phyloP scores from a whole-genome alignment of 2,329 filamentous ascomycete genomes.

The Penicillium sp. region DNA sequence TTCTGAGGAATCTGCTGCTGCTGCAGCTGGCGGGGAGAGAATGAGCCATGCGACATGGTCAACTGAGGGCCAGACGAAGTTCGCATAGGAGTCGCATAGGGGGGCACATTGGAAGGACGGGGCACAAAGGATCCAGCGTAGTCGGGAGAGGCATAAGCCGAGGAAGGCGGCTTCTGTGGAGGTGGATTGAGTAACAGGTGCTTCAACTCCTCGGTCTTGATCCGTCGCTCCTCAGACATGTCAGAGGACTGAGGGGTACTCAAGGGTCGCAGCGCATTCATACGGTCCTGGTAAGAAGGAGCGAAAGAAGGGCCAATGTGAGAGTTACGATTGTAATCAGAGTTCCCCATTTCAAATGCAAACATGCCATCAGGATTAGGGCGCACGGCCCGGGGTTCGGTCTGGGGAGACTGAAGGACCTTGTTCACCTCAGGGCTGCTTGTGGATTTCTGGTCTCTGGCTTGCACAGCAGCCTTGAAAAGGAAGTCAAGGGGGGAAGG shows the following conservation, averaged over 20 bases:
- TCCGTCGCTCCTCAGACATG: slow-evolving; percentile 43
- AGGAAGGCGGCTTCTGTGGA: slow-evolving; percentile 38
- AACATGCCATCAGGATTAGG: slow-evolving; percentile 59
- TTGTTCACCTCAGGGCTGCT: slow-evolving; percentile 44
- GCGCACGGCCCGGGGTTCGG: slow-evolving; percentile 40
- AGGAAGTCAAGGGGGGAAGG: slow-evolving; percentile 85
- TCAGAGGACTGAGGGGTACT: slow-evolving; percentile 29
- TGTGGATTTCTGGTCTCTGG: slow-evolving; percentile 55
- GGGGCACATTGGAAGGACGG: slow-evolving; percentile 26
- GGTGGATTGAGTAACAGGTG: slow-evolving; percentile 46
- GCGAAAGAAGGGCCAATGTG: slow-evolving; percentile 67
- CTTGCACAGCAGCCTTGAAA: slow-evolving; percentile 79
- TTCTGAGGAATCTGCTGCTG: slow-evolving; percentile 19
- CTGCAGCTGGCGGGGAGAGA: slow-evolving; percentile 11
- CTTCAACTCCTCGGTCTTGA: slow-evolving; percentile 49
- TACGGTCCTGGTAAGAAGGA: slow-evolving; percentile 53
- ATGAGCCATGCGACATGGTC: slow-evolving; percentile 20
- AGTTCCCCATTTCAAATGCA: slow-evolving; percentile 66
- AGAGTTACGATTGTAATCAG: slow-evolving; percentile 48
- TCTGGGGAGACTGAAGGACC: slow-evolving; percentile 54
- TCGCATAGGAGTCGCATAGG: slow-evolving; percentile 34
- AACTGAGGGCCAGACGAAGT: slow-evolving; percentile 38
- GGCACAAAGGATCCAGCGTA: slow-evolving; percentile 21
- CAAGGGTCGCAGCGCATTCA: slow-evolving; percentile 44
- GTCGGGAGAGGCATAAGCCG: slow-evolving; percentile 28